Percentiles rank a stretch among this genome's conserved stretches.
These are phyloP conservation scores for Phytophthora cajani DNA, from an alignment of 352 stramenopile genomes.

Conservation along the genomic window DNA sequence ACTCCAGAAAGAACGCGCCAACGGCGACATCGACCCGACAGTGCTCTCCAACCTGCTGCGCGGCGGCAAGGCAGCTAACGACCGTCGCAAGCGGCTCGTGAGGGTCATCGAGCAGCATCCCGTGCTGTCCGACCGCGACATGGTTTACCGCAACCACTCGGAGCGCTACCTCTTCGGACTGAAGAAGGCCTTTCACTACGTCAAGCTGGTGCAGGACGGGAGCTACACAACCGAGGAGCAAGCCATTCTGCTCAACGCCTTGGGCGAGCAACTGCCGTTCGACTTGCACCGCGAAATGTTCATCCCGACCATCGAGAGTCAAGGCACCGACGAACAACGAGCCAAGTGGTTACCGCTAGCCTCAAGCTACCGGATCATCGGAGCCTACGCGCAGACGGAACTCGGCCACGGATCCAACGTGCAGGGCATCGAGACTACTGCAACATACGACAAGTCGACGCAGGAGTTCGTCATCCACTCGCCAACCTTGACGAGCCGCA, in stretches of 20 bases:
- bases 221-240: conserved; percentile 42
- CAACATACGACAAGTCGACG: conserved; percentile 77
- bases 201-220: conserved; percentile 43
- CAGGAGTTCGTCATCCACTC: not conserved
- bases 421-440: conserved; percentile 74
- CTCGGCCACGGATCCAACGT: conserved; percentile 94
- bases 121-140: conserved; percentile 51
- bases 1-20: conserved; percentile 62
- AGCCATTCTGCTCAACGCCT: conserved; percentile 42
- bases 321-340: conserved; percentile 64
- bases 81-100: conserved; percentile 51
- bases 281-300: conserved; percentile 57
- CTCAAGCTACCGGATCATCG: conserved; percentile 70
- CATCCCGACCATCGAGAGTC: conserved; percentile 67
- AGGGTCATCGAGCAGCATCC: conserved; percentile 45
- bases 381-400: conserved; percentile 96
- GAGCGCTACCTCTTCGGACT: conserved; percentile 37
- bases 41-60: conserved; percentile 48
- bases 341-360: conserved; percentile 72
- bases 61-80: conserved; percentile 37
- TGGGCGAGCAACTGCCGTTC: conserved; percentile 56
- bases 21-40: conserved; percentile 48
- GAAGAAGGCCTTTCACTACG: conserved; percentile 49
- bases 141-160: conserved; percentile 53
- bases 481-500: not conserved